Conservation (phyloP, 495 filamentous ascomycete species). For the Aspergillus bridgeri region DNA sequence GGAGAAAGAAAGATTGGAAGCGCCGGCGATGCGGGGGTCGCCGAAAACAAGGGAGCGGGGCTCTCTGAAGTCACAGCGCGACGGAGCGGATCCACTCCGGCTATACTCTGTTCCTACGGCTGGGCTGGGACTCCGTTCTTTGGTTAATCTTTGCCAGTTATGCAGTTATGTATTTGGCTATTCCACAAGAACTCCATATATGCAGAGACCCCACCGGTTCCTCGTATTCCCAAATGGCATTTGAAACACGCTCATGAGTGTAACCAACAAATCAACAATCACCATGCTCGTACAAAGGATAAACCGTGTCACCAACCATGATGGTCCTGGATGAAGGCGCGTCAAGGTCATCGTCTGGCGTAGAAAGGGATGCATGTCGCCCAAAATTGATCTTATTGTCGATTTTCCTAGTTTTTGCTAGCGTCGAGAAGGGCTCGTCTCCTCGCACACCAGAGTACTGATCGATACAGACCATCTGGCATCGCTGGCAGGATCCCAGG, state of each 20-base stretch:
- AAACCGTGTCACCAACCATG: conserved; percentile 44
- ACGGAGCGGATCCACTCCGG: not conserved
- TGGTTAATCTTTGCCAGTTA: too few species aligned
- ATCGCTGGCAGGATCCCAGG: conserved; percentile 78
- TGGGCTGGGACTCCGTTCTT: too few species aligned
- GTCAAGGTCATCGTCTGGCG: conserved; percentile 17
- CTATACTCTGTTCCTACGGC: too few species aligned
- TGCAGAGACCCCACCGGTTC: not conserved
- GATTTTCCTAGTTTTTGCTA: conserved; percentile 79
- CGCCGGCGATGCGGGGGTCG: not conserved
- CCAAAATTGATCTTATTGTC: conserved; percentile 86
- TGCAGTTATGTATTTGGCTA: too few species aligned
- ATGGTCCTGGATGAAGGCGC: conserved; percentile 24
- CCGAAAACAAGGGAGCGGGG: not conserved
- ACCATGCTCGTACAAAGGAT: conserved; percentile 25
- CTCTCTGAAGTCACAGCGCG: not conserved
- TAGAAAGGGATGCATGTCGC: conserved; percentile 57
- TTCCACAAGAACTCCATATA: not conserved
- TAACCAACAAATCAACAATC: not conserved
- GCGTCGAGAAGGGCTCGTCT: conserved; percentile 82
- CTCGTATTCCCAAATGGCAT: not conserved
- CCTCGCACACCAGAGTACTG: conserved; percentile 74
- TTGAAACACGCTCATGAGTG: not conserved
- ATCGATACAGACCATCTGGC: conserved; percentile 94
- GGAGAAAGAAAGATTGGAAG: not conserved